Conservation (phyloP, 768 basidiomycete genomes). For the Suillus hirtellus region DNA sequence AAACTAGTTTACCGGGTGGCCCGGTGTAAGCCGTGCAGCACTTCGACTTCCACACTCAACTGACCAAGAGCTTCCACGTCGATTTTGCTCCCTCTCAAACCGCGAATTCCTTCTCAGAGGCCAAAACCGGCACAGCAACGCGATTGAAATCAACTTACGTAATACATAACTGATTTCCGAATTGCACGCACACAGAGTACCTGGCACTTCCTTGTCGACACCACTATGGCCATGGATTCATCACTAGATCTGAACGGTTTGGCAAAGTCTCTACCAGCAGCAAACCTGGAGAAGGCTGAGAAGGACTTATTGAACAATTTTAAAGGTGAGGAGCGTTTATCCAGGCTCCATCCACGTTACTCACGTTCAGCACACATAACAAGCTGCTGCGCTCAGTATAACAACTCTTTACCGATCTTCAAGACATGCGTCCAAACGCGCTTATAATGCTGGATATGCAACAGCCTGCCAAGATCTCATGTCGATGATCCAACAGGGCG, state of each 20-base stretch:
- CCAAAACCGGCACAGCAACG: background rate
- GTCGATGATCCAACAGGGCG: constrained; percentile 80
- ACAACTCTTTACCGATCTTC: constrained; percentile 85
- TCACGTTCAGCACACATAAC: constrained; percentile 23
- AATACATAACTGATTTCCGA: constrained; percentile 1
- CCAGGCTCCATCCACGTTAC: constrained; percentile 10
- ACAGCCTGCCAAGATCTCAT: constrained; percentile 80
- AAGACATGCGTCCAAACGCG: constrained; percentile 70
- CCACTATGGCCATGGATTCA: constrained; percentile 47
- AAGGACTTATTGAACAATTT: constrained; percentile 81
- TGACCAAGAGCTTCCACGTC: background rate
- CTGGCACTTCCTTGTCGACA: background rate
- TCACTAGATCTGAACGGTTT: constrained; percentile 80
- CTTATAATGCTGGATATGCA: constrained; percentile 80
- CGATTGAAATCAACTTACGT: constrained; percentile 9
- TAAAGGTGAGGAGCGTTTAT: constrained; percentile 50
- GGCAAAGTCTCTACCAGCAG: constrained; percentile 68
- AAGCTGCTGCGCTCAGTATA: constrained; percentile 82
- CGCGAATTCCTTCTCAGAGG: background rate
- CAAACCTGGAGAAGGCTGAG: constrained; percentile 74
- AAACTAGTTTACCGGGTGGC: background rate
- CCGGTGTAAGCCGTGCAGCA: constrained; percentile 1
- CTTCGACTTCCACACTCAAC: background rate
- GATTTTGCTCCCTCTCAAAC: background rate
- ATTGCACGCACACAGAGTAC: background rate